Evolutionary conservation across 208 protist genomes (phyloP).

Genomic region (Spongospora subterranea): DNA sequence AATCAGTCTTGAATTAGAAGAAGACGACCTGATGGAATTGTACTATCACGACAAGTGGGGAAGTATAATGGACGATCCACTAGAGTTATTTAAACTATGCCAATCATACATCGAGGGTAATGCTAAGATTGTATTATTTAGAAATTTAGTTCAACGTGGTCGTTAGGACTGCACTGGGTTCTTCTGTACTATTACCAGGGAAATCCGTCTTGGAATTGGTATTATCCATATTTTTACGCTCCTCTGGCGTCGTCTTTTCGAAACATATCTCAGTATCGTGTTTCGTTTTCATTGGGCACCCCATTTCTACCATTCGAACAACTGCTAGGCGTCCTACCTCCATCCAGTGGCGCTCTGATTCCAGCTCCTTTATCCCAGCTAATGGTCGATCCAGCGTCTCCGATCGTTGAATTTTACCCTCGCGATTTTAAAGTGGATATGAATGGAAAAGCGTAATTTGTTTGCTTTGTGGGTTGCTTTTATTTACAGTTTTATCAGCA

Average conservation of each 20-base stretch:
- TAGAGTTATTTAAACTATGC: not conserved
- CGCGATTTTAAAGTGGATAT: conserved; percentile 92
- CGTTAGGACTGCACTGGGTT: conserved; percentile 95
- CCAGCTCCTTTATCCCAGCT: not conserved
- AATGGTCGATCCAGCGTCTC: conserved; percentile 74
- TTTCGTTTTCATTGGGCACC: conserved; percentile 69
- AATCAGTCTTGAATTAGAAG: not conserved
- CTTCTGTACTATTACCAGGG: conserved; percentile 98
- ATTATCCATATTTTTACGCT: conserved; percentile 98
- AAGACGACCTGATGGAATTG: not conserved
- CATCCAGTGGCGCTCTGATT: conserved; percentile 62
- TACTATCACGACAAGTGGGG: conserved; percentile 41
- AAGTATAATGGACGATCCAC: not conserved
- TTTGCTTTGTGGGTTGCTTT: not conserved
- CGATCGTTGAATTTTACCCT: conserved; percentile 96
- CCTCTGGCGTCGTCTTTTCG: conserved; percentile 88
- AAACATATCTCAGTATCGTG: not conserved
- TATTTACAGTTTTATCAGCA: not conserved
- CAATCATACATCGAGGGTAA: conserved; percentile 12
- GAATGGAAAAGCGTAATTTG: conserved; percentile 86
- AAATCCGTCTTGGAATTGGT: conserved; percentile 92
- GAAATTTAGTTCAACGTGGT: not conserved
- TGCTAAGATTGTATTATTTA: not conserved
- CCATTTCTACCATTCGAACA: conserved; percentile 96
- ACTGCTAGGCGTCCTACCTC: conserved; percentile 94